A percentile compares a stretch with the other conserved stretches of the same genome.
These are phyloP conservation scores for Bipolaris cookei DNA, from an alignment of 2,329 filamentous ascomycete genomes.

Conservation along the genomic window DNA sequence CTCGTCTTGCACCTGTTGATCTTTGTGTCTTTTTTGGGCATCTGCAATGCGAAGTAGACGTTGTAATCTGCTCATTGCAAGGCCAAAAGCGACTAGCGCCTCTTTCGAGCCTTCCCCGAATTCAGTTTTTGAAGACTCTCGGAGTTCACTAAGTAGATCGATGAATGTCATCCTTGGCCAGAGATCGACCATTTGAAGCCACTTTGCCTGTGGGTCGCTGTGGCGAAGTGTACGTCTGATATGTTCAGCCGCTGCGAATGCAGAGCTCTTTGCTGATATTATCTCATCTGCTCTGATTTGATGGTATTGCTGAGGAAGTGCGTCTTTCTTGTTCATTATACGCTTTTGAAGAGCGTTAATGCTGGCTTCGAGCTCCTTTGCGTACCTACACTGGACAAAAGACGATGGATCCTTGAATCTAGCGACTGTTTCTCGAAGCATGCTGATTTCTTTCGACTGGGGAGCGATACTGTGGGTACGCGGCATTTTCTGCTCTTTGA, in stretches of 20 bases:
- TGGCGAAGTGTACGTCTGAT: constrained; percentile 15
- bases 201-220: constrained; percentile 43
- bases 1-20: constrained; percentile 51
- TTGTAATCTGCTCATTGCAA: constrained; percentile 56
- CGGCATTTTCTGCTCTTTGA: not conserved
- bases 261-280: constrained; percentile 23
- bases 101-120: constrained; percentile 51
- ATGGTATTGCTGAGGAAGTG: constrained; percentile 3
- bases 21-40: constrained; percentile 30
- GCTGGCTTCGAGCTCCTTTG: constrained; percentile 46
- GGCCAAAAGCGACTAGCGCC: constrained; percentile 53
- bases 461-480: not conserved
- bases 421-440: constrained; percentile 23
- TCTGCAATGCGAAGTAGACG: constrained; percentile 54
- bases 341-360: constrained; percentile 37
- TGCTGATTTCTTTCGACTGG: constrained; percentile 8
- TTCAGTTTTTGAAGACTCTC: constrained; percentile 37
- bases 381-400: constrained; percentile 50
- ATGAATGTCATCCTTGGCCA: constrained; percentile 56
- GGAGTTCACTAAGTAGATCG: constrained; percentile 57
- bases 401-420: constrained; percentile 31
- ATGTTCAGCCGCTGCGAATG: constrained; percentile 6
- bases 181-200: constrained; percentile 53
- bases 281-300: constrained; percentile 18
- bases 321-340: not conserved